Percentiles rank a stretch among this genome's conserved stretches.
phyloP scores from a whole-genome alignment of 2,329 filamentous ascomycete genomes.

The Xenosphaeropsis pyriputrescens region DNA sequence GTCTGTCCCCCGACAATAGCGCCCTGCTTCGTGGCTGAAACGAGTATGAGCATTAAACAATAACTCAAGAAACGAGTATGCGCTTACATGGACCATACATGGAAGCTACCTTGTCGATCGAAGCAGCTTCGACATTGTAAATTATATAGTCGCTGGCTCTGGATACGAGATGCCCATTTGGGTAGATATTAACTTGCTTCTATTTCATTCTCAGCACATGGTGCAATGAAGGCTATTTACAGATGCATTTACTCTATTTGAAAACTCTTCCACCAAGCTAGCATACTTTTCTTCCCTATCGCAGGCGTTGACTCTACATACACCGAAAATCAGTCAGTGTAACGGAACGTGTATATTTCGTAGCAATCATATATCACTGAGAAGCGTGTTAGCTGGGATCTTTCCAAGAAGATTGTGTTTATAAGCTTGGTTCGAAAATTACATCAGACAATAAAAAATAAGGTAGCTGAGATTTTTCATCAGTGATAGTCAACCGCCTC shows the following conservation, averaged over 20 bases:
- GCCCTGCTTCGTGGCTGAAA: slow-evolving; percentile 74
- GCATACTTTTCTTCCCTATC: slow-evolving; percentile 85
- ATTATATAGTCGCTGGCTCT: slow-evolving; percentile 96
- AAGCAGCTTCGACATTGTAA: slow-evolving; percentile 92
- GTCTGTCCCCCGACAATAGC: slow-evolving; percentile 97
- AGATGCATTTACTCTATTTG: slow-evolving; percentile 60
- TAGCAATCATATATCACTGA: slow-evolving; percentile 1
- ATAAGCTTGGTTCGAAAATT: neutral
- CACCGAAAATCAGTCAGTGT: neutral
- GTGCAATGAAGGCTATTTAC: slow-evolving; percentile 20
- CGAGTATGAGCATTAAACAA: slow-evolving; percentile 5
- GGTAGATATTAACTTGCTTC: slow-evolving; percentile 76
- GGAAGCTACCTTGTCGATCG: slow-evolving; percentile 76
- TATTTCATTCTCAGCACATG: slow-evolving; percentile 30
- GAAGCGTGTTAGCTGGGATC: slow-evolving; percentile 11
- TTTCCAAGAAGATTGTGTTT: slow-evolving; percentile 4
- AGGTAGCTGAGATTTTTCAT: slow-evolving; percentile 99
- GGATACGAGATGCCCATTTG: slow-evolving; percentile 91
- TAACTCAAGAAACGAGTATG: slow-evolving; percentile 2
- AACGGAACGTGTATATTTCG: too few relatives aligned
- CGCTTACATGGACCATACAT: slow-evolving; percentile 82
- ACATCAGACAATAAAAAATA: slow-evolving; percentile 73
- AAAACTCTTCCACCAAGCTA: slow-evolving; percentile 65
- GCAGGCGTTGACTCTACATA: slow-evolving; percentile 76
- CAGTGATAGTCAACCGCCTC: slow-evolving; percentile 61